Evolutionary conservation across 129 eudicot species (phyloP), one percentile per base, ranked within the genome.

Genomic region (Erigeron canadensis): DNA sequence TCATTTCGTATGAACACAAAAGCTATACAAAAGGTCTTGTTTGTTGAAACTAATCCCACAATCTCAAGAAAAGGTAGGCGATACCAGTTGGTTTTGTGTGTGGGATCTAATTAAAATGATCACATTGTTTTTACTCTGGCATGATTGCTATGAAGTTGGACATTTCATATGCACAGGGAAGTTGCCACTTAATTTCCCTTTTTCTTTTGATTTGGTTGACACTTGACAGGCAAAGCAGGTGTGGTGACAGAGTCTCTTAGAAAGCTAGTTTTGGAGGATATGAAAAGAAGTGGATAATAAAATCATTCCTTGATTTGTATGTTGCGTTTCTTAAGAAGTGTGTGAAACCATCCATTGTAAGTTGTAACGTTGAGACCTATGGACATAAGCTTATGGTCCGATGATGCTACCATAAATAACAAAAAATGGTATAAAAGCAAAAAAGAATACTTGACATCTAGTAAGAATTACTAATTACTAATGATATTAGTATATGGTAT

Each of bases 211-310:
- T 16, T 68, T 10, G 46, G 8, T 70, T 44, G 75, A n/a, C n/a
- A n/a, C n/a, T n/a, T n/a, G n/a, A 78, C 77, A 91, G 97, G 96
- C 21, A 82, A 70, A 67, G 96, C 87, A 83, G 98, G 98, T 58
- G 95, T 88, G n/a, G 89, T 87, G 62, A 76, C 96, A 8, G 74
- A 64, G 69, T 87, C 91, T 60, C 95, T 92, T 47, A 83, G 86
- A 67, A 69, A 84, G 53, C 95, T 89, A 22, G 59, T 93, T 8
- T 22, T 85, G 84, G 90, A 89, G 80, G 91, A 93, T 80, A 89
- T 89, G 95, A 87, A 76, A 76, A 83, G 85, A n/a, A n/a, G n/a
- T 28, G 34, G 34, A 28, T 28, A 28, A 28, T 0, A 28, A 28
- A 28, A 28, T 28, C 34, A 3, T 28, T 3, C 34, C 1, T 28